These are phyloP conservation scores for Chaetomiaceae sp. DNA, from an alignment of 2,329 filamentous ascomycete species.

Conservation along the genomic window DNA sequence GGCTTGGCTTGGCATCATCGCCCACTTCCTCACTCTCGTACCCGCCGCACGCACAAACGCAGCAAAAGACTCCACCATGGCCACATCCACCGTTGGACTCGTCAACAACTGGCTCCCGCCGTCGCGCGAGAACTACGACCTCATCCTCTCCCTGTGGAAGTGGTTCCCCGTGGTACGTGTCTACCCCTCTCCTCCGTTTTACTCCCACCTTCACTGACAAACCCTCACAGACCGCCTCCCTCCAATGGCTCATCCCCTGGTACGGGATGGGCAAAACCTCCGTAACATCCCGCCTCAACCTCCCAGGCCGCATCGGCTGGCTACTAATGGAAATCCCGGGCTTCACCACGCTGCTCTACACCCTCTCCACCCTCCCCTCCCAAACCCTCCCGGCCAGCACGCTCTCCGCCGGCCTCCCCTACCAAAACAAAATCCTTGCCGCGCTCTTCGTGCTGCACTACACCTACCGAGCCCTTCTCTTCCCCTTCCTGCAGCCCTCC, in stretches of 20 bases:
- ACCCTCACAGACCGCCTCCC: conserved; percentile 54
- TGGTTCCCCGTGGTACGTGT: conserved; percentile 47
- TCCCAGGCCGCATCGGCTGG: conserved; percentile 88
- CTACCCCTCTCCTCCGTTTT: background rate
- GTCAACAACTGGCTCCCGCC: conserved; percentile 52
- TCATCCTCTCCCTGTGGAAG: conserved; percentile 47
- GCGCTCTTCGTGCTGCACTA: conserved; percentile 77
- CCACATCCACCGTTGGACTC: conserved; percentile 36
- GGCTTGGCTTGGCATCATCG: too few species aligned
- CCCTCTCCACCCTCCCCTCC: conserved; percentile 61
- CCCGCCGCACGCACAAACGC: too few species aligned
- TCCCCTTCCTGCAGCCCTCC: conserved; percentile 76
- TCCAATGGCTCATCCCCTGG: conserved; percentile 72
- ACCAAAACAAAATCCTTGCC: conserved; percentile 71
- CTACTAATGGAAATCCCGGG: conserved; percentile 80
- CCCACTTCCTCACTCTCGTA: too few species aligned
- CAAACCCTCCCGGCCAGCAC: conserved; percentile 42
- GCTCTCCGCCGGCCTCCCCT: conserved; percentile 53
- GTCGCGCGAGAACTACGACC: conserved; percentile 51
- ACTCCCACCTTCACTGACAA: conserved; percentile 28
- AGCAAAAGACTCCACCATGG: conserved; percentile 7
- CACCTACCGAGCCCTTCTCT: conserved; percentile 77
- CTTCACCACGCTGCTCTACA: conserved; percentile 71
- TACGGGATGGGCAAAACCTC: conserved; percentile 95
- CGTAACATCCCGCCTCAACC: conserved; percentile 63